Percentiles rank a stretch among this genome's conserved stretches.
Evolutionary conservation across 805 yeast species (phyloP).

Genomic region (Hyphopichia homilentoma): DNA sequence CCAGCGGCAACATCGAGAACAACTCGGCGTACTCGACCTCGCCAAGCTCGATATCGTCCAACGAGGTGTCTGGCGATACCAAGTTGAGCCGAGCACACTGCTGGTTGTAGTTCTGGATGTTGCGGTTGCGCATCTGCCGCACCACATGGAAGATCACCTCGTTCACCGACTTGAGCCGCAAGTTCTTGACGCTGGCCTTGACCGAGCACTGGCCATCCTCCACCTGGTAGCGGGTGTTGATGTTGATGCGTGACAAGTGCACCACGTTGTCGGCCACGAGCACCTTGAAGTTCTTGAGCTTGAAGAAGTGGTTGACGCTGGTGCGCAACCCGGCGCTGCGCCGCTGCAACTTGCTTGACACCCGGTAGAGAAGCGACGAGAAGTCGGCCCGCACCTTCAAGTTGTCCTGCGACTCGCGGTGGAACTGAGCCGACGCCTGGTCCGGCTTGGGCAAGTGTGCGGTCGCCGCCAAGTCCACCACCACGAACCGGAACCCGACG

Average conservation of each 20-base stretch:
- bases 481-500: slow-evolving; percentile 12
- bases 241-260: slow-evolving; percentile 22
- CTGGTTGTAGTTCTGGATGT: slow-evolving; percentile 19
- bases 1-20: slow-evolving; percentile 27
- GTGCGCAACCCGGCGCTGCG: too few species aligned
- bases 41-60: slow-evolving; percentile 4
- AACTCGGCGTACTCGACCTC: slow-evolving; percentile 16
- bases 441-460: slow-evolving; percentile 28
- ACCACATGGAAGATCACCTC: slow-evolving; percentile 34
- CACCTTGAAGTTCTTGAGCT: slow-evolving; percentile 25
- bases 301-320: slow-evolving; percentile 25
- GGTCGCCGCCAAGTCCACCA: slow-evolving; percentile 27
- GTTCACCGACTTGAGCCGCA: slow-evolving; percentile 32
- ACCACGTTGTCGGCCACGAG: slow-evolving; percentile 30
- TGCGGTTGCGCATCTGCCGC: slow-evolving; percentile 27
- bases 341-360: slow-evolving; percentile 26
- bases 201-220: slow-evolving; percentile 17
- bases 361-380: slow-evolving; percentile 21
- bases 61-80: too few species aligned
- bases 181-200: slow-evolving; percentile 20
- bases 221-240: slow-evolving; percentile 23
- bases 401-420: slow-evolving; percentile 25
- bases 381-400: slow-evolving; percentile 18
- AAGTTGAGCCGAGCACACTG: slow-evolving; percentile 16
- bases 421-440: slow-evolving; percentile 12